Evolutionary conservation across 192 early-diverging fungal species (phyloP), one percentile per base, ranked within the genome.

Genomic region (Thamnidium elegans): DNA sequence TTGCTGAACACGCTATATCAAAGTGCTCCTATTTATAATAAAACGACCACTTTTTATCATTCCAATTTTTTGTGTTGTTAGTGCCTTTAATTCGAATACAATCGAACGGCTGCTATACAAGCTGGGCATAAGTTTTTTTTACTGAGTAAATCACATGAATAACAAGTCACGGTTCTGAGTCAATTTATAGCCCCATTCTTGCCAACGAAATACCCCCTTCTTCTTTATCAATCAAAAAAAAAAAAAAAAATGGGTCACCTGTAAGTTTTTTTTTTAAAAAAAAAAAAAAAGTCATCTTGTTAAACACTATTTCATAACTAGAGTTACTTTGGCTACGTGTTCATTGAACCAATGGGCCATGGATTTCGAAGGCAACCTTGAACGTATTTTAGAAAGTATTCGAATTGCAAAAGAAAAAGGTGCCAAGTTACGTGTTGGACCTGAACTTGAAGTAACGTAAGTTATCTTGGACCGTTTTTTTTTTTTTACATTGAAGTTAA

Each of bases 401-500:
- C 70, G 76, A 26, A 78, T 86, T 21, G 94, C 95, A 8, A 97
- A 95, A 66, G 85, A 80, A 34, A 68, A 67, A 10, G 92, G 92
- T 5, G 93, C 97, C 0, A 79, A 75, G 23, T 81, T 94, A 36
- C 86, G 97, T 30, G 86, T 97, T 50, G 97, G 97, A 0, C 94
- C 96, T 3, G 96, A 98, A 78, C 85, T 99, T 8, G 97, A 99
- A 76, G 91, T 99, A 71, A 87, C 91, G 90, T 91, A 83, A 62
- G 58, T 50, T 0, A 43, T 8, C 30, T 51, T n/a, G n/a, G n/a
- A n/a, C n/a, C n/a, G n/a, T n/a, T 30, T 23, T 47, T 6, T 8
- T 8, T 58, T 13, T 26, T 46, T 34, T 26, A 44, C 10, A 17
- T 45, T 50, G 1, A 17, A 7, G 13, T 2, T 45, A 55, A 26